Evolutionary conservation across 2,329 filamentous ascomycete genomes (phyloP), one percentile per base, ranked within the genome.

Genomic region (Ceratocystis alfenasii): DNA sequence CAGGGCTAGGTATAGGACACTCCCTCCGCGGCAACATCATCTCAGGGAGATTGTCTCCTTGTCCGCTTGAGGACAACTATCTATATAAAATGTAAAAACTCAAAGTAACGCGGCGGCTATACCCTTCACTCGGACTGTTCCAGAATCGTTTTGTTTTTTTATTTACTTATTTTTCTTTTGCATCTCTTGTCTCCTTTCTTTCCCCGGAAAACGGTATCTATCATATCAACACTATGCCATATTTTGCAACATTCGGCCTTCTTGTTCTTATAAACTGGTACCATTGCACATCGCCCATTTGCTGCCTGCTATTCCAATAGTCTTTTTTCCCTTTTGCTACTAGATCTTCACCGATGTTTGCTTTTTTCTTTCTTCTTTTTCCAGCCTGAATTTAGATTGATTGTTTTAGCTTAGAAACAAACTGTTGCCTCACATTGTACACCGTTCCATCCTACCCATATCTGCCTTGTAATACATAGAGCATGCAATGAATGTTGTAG

Each of bases 91-190:
- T 7, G 30, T 5, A 20, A 33, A 28, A 30, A 20, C 53, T 7
- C 28, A n/a, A 59, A 20, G 33, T 10, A 67, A 55, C 45, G 33
- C 28, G 44, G 48, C 66, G 66, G 48, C 59, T 67, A 67, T 64
- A 65, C 66, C 50, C 66, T 53, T 41, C 60, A 22, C 25, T 36
- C 5, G 1, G 46, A 33, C 30, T 59, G 6, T 33, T n/a, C 25
- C 7, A 17, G 28, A 10, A 8, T 45, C 36, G 36, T 41, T 41
- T 41, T n/a, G 41, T 62, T 30, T 44, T n/a, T 28, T 28, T 28
- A 5, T 28, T 28, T 33, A 17, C 28, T 62, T 20, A 20, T 62
- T 30, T n/a, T 30, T 12, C 44, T 22, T 46, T 33, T 15, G 17
- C 25, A 20, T 62, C 36, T 10, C 36, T 12, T 28, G 36, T 15